Percentiles rank a stretch among this genome's conserved stretches.
phyloP scores from a whole-genome alignment of 768 basidiomycete species.

The Termitomyces heimii region DNA sequence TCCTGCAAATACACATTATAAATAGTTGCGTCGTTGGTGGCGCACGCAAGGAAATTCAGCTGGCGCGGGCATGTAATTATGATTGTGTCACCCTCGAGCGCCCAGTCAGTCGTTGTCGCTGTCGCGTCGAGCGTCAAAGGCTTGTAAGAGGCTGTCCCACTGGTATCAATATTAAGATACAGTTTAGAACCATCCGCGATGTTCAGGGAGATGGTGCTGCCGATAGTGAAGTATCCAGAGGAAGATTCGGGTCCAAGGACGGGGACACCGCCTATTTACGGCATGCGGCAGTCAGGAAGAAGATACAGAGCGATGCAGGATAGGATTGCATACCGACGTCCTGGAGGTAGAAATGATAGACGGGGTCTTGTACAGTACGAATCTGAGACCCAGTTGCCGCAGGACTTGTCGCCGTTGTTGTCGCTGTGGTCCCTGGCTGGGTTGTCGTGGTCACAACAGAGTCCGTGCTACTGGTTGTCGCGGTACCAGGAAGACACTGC shows the following conservation, averaged over 20 bases:
- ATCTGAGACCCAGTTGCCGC: constrained; percentile 42
- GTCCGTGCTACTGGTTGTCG: constrained; percentile 21
- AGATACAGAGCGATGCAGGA: neutral
- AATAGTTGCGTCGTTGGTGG: constrained; percentile 31
- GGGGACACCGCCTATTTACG: constrained; percentile 34
- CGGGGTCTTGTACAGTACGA: constrained; percentile 44
- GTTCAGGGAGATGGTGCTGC: constrained; percentile 39
- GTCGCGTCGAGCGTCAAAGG: constrained; percentile 38
- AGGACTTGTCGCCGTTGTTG: constrained; percentile 27
- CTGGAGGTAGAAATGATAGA: constrained; percentile 54
- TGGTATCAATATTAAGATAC: constrained; percentile 43
- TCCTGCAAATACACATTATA: constrained; percentile 46
- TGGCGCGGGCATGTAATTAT: constrained; percentile 46
- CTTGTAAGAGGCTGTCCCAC: constrained; percentile 41
- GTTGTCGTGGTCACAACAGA: constrained; percentile 23
- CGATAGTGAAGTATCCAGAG: constrained; percentile 45
- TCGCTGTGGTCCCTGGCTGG: constrained; percentile 21
- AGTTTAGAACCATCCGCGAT: constrained; percentile 32
- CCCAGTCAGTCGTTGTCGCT: constrained; percentile 49
- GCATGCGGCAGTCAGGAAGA: neutral
- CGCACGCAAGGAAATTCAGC: constrained; percentile 51
- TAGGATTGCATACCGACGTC: constrained; percentile 28
- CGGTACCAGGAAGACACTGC: constrained; percentile 41
- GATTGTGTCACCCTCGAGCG: constrained; percentile 54
- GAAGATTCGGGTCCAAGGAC: constrained; percentile 47